Evolutionary conservation across 2,329 filamentous ascomycete genomes (phyloP), one percentile per base, ranked within the genome.

Genomic region (Colletotrichum spinosum): DNA sequence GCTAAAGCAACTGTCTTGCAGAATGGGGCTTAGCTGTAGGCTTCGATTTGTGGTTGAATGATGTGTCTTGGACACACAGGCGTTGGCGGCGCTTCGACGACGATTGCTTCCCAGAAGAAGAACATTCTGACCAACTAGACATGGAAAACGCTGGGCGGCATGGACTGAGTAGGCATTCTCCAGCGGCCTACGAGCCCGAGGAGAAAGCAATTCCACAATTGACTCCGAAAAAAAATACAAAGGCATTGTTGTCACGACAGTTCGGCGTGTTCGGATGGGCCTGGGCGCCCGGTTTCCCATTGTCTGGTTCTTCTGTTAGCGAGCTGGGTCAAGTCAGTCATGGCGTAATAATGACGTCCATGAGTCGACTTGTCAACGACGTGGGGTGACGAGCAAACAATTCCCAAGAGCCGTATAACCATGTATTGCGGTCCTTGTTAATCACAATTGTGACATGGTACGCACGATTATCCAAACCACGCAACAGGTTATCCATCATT

Each of bases 271-370:
- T 13, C 13, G 38, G 13, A 41, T 8, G 38, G 13, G 38, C 38
- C 13, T 41, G 25, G 25, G 25, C 25, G 25, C 25, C 25, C 25
- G 25, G 25, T 25, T 25, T 25, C 25, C 25, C 1, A 25, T 25
- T 4, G 25, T 25, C 25, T 5, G 25, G 25, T 25, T 25, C 25
- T 25, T 25, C 25, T 5, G 25, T 25, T 25, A 25, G 17, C 45
- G 55, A 33, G 45, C 15, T 17, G 54, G n/a, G 35, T 39, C 17
- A 34, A 25, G 7, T 42, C 39, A 13, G 55, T 52, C 46, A 63
- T 66, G 52, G 58, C 63, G 63, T 66, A 66, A 66, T 62, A 33
- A 66, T 66, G 63, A 66, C 63, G 63, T 53, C 25, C 34, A 4
- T 8, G 42, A 66, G 45, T 25, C 13, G 34, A 56, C 41, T 38